Conservation (phyloP, 371 early-diverging fungal species). For the Scutellospora calospora region DNA sequence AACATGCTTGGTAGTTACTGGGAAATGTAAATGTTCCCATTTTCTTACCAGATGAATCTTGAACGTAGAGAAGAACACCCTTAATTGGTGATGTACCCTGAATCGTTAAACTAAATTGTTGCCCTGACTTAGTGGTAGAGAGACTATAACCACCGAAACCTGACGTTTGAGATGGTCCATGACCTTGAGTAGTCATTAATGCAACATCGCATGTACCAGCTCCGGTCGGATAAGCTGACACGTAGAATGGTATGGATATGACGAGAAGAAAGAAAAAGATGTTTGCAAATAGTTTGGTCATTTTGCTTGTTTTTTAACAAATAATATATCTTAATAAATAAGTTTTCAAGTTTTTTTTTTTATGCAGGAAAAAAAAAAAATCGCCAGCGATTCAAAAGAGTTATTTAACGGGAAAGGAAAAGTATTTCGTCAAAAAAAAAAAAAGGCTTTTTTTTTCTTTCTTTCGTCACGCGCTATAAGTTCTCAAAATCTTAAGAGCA, state of each 20-base stretch:
- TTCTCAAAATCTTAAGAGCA: too few relatives aligned
- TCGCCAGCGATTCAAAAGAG: slow-evolving; percentile 29
- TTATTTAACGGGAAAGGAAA: not conserved
- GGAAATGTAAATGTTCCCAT: not conserved
- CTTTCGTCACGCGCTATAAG: not conserved
- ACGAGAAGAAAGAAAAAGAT: not conserved
- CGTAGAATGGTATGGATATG: not conserved
- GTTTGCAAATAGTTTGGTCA: not conserved
- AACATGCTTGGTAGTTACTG: not conserved
- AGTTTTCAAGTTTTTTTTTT: not conserved
- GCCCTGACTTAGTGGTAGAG: not conserved
- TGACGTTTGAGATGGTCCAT: not conserved
- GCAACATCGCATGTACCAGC: slow-evolving; percentile 35
- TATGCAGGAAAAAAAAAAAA: not conserved
- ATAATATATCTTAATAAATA: not conserved
- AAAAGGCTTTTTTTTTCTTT: too few relatives aligned
- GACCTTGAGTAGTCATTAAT: not conserved
- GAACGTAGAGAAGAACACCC: slow-evolving; percentile 16
- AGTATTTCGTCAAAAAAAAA: not conserved
- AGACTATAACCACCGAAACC: not conserved
- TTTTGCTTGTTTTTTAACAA: slow-evolving; percentile 3
- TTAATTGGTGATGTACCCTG: not conserved
- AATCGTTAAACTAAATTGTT: not conserved
- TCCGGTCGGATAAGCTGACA: slow-evolving; percentile 11
- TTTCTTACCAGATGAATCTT: not conserved